Evolutionary conservation across 2,329 filamentous ascomycete species (phyloP).

Genomic region (Venturia oleaginea): DNA sequence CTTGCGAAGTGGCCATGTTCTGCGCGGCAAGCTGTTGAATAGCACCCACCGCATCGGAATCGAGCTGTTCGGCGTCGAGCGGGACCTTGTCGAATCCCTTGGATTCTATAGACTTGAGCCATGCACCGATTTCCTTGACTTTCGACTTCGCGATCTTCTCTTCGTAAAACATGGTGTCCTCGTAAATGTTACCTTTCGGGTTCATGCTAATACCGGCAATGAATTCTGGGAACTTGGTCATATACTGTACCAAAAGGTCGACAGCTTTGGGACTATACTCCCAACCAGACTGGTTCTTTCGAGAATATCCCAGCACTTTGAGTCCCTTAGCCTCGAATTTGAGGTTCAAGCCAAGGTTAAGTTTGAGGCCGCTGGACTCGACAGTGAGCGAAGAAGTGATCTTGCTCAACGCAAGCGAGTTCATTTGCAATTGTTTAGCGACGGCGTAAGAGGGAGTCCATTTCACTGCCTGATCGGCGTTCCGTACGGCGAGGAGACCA

Average conservation of each 20-base stretch:
- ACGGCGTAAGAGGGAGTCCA: slow-evolving; percentile 88
- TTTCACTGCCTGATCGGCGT: slow-evolving; percentile 59
- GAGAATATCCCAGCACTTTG: slow-evolving; percentile 92
- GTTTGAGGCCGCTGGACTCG: slow-evolving; percentile 66
- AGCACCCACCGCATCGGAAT: slow-evolving; percentile 75
- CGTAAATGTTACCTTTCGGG: slow-evolving; percentile 74
- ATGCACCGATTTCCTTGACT: slow-evolving; percentile 87
- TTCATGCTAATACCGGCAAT: slow-evolving; percentile 81
- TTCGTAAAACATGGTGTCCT: slow-evolving; percentile 79
- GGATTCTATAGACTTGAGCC: slow-evolving; percentile 85
- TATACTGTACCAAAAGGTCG: slow-evolving; percentile 74
- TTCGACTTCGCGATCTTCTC: slow-evolving; percentile 62
- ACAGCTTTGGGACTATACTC: slow-evolving; percentile 87
- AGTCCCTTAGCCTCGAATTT: slow-evolving; percentile 95
- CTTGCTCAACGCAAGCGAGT: slow-evolving; percentile 84
- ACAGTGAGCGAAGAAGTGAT: slow-evolving; percentile 92
- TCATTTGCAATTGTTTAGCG: slow-evolving; percentile 69
- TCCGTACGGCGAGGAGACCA: slow-evolving; percentile 60
- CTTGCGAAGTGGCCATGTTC: slow-evolving; percentile 42
- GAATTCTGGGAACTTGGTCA: slow-evolving; percentile 91
- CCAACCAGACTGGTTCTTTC: slow-evolving; percentile 80
- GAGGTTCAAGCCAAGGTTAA: slow-evolving; percentile 89
- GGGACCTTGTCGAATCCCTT: slow-evolving; percentile 94
- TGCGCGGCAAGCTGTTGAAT: slow-evolving; percentile 71
- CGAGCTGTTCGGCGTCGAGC: slow-evolving; percentile 89